Base-by-base conservation (phyloP, 164 flowering plant genomes). In the Nelumbo lutea region DNA sequence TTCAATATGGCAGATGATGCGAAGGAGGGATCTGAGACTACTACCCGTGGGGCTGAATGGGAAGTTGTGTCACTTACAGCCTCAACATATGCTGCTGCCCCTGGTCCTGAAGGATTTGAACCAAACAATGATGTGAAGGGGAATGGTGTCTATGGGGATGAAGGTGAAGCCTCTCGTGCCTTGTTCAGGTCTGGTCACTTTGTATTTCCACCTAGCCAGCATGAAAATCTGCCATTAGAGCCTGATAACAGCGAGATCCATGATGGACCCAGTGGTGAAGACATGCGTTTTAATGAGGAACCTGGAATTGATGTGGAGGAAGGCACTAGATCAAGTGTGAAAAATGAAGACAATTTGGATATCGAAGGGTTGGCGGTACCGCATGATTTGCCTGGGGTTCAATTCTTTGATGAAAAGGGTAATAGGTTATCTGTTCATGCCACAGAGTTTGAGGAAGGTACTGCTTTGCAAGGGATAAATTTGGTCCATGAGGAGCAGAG, bases 41-140 rank as follows among this genome's bases (percentile, higher is more conserved):
- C 75, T 27, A 59, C 84, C 14, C 88, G 93, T 50, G 96, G 96
- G 62, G 86, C 83, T 80, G 99, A 90, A 45, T 95, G 99, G 99
- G 99, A 95, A 83, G 97, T 95, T 73, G 97, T 95, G 38, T 84
- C 92, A 27, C 96, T 95, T 13, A 92, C 97, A 53, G 94, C 90
- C 66, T 95, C 99, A 71, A 74, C 94, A 27, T 95, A 92, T 83
- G 97, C 94, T 78, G 97, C 97, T 70, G 80, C 94, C 48, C 97
- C 97, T 74, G 84, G 88, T 79, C 87, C 91, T 13, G 42, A 69
- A 59, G 77, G 71, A 42, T 64, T 67, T 76, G 84, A 79, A 8
- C 46, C 68, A 66, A 82, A 58, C 72, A 81, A 79, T 70, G 81
- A 80, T 62, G 76, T 62, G 11, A 66, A 76, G 48, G 75, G 64